These are phyloP conservation scores for Vicia villosa DNA, from an alignment of 306 rosid species.

Conservation along the genomic window DNA sequence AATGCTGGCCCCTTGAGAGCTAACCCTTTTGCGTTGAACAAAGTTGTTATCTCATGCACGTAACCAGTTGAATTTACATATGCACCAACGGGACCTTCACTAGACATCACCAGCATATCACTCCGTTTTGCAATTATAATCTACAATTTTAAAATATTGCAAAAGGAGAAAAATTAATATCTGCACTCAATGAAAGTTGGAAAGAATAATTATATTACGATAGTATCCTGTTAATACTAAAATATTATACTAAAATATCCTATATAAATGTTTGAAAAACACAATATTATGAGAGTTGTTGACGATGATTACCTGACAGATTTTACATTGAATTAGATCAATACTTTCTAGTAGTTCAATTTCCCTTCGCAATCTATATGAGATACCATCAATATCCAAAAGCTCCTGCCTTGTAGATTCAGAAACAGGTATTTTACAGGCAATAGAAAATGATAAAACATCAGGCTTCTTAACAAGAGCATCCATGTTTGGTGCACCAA, in stretches of 20 bases:
- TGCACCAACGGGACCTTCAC: conserved; percentile 95
- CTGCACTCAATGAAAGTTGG: conserved; percentile 18
- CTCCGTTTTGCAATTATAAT: conserved; percentile 76
- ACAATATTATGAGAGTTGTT: conserved; percentile 21
- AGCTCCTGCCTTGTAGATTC: conserved; percentile 96
- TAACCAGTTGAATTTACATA: conserved; percentile 73
- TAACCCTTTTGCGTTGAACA: conserved; percentile 72
- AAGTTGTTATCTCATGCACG: conserved; percentile 87
- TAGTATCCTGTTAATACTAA: not conserved
- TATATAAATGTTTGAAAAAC: not conserved
- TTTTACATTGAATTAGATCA: conserved; percentile 79
- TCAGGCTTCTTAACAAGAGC: conserved; percentile 77
- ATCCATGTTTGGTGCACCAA: conserved; percentile 84
- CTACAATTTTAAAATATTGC: conserved; percentile 51
- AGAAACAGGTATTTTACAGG: conserved; percentile 94
- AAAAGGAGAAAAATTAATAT: conserved; percentile 12
- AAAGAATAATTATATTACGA: conserved; percentile 19
- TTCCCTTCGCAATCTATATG: conserved; percentile 90
- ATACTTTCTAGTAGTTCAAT: conserved; percentile 83
- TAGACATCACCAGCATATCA: conserved; percentile 95
- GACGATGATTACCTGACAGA: conserved; percentile 61
- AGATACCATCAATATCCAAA: conserved; percentile 82
- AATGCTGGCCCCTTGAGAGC: conserved; percentile 63
- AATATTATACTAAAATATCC: not conserved
- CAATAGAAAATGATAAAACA: conserved; percentile 78